Percentiles rank a stretch among this genome's conserved stretches.
These are phyloP conservation scores for Talaromyces sp. DNA, from an alignment of 2,329 filamentous ascomycete genomes.

Conservation along the genomic window DNA sequence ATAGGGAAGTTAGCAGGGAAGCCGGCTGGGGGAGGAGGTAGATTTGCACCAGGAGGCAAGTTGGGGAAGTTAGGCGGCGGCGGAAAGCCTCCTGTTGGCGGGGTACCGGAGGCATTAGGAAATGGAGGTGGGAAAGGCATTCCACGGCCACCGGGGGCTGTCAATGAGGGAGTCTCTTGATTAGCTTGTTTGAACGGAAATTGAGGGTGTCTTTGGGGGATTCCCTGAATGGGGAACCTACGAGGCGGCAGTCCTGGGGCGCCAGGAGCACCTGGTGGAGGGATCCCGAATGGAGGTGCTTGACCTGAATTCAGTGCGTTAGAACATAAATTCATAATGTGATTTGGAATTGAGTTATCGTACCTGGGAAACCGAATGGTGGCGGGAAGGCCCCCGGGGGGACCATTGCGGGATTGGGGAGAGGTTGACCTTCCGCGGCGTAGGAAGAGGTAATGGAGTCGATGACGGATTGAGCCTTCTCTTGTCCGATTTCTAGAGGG, in stretches of 20 bases:
- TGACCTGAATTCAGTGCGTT: slow-evolving; percentile 30
- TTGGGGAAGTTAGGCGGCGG: slow-evolving; percentile 35
- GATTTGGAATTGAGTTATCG: slow-evolving; percentile 17
- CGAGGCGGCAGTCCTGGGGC: slow-evolving; percentile 54
- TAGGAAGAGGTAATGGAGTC: slow-evolving; percentile 97
- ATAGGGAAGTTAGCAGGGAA: slow-evolving; percentile 31
- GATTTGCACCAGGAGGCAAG: slow-evolving; percentile 44
- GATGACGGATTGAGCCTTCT: slow-evolving; percentile 97
- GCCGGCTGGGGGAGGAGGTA: slow-evolving; percentile 51
- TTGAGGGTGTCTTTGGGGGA: neutral
- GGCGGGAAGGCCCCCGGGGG: slow-evolving; percentile 53
- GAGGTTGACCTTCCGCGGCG: slow-evolving; percentile 86
- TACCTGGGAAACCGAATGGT: slow-evolving; percentile 68
- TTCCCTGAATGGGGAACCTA: slow-evolving; percentile 44
- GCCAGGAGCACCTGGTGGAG: slow-evolving; percentile 45
- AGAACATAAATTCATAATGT: neutral
- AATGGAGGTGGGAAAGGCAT: slow-evolving; percentile 56
- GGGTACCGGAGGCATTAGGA: slow-evolving; percentile 35
- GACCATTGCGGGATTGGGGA: slow-evolving; percentile 82
- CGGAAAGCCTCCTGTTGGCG: slow-evolving; percentile 41
- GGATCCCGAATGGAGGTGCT: slow-evolving; percentile 62
- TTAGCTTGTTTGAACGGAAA: slow-evolving; percentile 8
- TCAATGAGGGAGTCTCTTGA: slow-evolving; percentile 12
- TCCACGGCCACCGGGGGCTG: slow-evolving; percentile 59
- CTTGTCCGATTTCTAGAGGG: slow-evolving; percentile 89